Percentiles rank a stretch among this genome's conserved stretches.
phyloP scores from a whole-genome alignment of 257 asterid species.

The Penstemon davidsonii region DNA sequence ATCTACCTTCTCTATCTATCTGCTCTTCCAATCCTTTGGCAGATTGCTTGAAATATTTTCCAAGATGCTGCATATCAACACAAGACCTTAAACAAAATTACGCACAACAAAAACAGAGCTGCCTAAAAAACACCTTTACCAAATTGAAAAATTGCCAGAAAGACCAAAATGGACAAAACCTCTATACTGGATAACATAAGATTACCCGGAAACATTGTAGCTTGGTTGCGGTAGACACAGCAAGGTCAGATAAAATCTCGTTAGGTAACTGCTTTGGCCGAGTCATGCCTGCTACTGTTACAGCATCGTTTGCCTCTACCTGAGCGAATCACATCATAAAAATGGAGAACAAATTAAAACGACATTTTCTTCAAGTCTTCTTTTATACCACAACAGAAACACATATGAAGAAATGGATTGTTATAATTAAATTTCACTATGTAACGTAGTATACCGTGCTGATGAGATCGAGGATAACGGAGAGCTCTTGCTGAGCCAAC shows the following conservation, averaged over 20 bases:
- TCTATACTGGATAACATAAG: constrained; percentile 11
- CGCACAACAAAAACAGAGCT: constrained; percentile 7
- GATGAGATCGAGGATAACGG: constrained; percentile 90
- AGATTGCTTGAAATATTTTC: constrained; percentile 94
- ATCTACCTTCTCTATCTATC: constrained; percentile 88
- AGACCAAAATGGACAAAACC: constrained; percentile 10
- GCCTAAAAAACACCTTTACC: constrained; percentile 11
- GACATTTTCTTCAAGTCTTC: too few relatives aligned
- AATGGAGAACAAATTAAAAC: constrained; percentile 10
- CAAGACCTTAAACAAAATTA: constrained; percentile 16
- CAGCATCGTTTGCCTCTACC: constrained; percentile 97
- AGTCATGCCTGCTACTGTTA: constrained; percentile 95
- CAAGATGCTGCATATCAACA: constrained; percentile 66
- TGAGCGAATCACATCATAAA: constrained; percentile 33
- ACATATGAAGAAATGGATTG: neutral
- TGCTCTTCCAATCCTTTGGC: constrained; percentile 85
- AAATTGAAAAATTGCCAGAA: constrained; percentile 5
- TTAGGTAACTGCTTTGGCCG: constrained; percentile 86
- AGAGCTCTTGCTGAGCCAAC: constrained; percentile 94
- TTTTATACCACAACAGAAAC: neutral
- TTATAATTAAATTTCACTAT: constrained; percentile 5
- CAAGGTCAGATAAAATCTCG: constrained; percentile 87
- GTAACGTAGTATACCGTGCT: constrained; percentile 54
- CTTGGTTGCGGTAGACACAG: constrained; percentile 92
- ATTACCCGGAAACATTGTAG: constrained; percentile 90